Evolutionary conservation across 1,284 basidiomycete genomes (phyloP), one percentile per base, ranked within the genome.

Genomic region (Ustilago nuda): DNA sequence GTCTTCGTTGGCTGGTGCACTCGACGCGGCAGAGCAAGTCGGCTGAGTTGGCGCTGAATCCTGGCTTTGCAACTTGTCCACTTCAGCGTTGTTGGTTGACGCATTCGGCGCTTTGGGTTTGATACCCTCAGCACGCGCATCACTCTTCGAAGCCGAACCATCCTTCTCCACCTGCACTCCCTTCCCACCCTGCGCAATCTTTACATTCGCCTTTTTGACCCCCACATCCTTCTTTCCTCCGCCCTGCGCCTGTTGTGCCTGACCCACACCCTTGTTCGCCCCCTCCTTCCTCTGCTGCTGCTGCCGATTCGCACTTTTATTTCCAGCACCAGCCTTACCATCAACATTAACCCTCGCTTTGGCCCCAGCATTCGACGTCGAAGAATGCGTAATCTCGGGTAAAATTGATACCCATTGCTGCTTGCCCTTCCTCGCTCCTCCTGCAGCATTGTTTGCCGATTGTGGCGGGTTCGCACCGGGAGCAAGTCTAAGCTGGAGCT

Each of bases 351-450:
- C 43, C 11, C 69, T 48, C 8, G 35, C 13, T 37, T 61, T 70
- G 33, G 23, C 53, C 5, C 52, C 53, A 5, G 53, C 39, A 19
- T 51, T 32, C 2, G 50, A 43, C 7, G 60, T 30, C 39, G 66
- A 62, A 2, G 60, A 32, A 17, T 69, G 75, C 30, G 79, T 81
- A 43, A 81, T 74, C 39, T 73, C 69, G 17, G 79, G 79, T 39
- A 81, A 19, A 55, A 81, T 79, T 9, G 75, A 52, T 37, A 81
- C 77, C 79, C 79, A 81, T n/a, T 79, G 66, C 58, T 76, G 68
- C 56, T 78, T 78, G 1, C 76, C 78, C 45, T 79, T 79, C 32
- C 58, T 62, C 9, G 52, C 62, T n/a, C 56, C 62, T 23, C 54
- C 66, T 4, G 61, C 68, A 36, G 39, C 55, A 3, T 46, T 41